A percentile compares a stretch with the other conserved stretches of the same genome.
Evolutionary conservation across 1,284 basidiomycete species (phyloP).

Genomic region (Amylostereum areolatum): DNA sequence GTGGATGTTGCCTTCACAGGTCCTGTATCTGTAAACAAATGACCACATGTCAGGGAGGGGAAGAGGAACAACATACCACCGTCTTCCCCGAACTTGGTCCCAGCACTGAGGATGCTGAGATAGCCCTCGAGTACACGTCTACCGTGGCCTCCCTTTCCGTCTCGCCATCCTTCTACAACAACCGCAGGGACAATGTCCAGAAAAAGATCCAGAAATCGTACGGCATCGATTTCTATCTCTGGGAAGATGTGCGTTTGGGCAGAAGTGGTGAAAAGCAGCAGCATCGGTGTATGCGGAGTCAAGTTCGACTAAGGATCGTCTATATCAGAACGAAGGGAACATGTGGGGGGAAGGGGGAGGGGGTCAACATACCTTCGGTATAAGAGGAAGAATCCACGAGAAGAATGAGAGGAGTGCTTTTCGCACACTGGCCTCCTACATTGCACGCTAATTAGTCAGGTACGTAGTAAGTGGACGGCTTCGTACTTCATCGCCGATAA

Average conservation of each 20-base stretch:
- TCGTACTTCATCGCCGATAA: conserved; percentile 78
- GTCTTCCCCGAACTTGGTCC: conserved; percentile 53
- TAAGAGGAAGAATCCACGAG: conserved; percentile 65
- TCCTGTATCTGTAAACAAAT: conserved; percentile 21
- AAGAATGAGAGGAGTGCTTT: conserved; percentile 57
- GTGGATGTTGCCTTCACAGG: conserved; percentile 52
- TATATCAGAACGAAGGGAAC: conserved; percentile 7
- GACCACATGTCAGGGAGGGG: background rate
- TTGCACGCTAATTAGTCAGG: background rate
- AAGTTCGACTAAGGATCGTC: conserved; percentile 41
- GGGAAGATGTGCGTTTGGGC: conserved; percentile 95
- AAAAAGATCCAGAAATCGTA: conserved; percentile 77
- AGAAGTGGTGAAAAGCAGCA: conserved; percentile 80
- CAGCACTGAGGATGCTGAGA: conserved; percentile 64
- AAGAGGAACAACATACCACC: conserved; percentile 33
- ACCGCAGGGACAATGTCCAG: conserved; percentile 67
- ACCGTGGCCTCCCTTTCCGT: conserved; percentile 43
- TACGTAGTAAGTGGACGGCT: background rate
- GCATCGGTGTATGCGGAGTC: background rate
- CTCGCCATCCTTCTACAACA: conserved; percentile 67
- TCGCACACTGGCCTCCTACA: conserved; percentile 60
- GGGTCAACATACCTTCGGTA: conserved; percentile 45
- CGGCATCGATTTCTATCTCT: conserved; percentile 87
- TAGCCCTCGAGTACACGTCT: conserved; percentile 69
- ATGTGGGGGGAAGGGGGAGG: background rate